Evolutionary conservation across 2,329 filamentous ascomycete species (phyloP).

Genomic region (Coniochaeta prunicola): DNA sequence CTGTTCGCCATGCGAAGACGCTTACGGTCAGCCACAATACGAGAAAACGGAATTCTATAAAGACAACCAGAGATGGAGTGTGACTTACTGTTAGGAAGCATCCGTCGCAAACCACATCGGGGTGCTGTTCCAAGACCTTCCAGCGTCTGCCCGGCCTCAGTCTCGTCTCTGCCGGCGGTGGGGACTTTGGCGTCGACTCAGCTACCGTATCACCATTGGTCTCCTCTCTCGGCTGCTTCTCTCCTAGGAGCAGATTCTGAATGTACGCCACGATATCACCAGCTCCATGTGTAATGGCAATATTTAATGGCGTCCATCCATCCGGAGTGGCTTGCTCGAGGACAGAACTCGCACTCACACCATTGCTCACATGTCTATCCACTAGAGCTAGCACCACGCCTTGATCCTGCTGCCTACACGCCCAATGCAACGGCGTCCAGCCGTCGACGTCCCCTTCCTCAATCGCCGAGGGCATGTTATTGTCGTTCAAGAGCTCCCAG

Average conservation of each 20-base stretch:
- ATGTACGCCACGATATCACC: not conserved
- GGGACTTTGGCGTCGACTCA: not conserved
- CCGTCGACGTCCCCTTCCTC: not conserved
- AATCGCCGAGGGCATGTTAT: not conserved
- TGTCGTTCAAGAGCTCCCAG: not conserved
- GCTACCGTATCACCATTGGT: not conserved
- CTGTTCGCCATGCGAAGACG: no score
- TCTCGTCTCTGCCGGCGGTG: not conserved
- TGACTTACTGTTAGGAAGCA: no score
- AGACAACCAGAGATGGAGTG: no score
- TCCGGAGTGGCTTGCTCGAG: not conserved
- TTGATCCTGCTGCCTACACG: not conserved
- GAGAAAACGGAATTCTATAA: no score
- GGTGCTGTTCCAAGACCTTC: not conserved
- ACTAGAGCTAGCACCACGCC: not conserved
- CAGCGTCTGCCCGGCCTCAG: not conserved
- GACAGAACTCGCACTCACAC: not conserved
- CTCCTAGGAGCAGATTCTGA: not conserved
- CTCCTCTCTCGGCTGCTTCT: not conserved
- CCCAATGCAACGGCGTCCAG: not conserved
- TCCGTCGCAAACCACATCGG: not conserved
- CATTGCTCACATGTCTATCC: no score
- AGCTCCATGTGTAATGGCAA: not conserved
- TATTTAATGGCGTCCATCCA: not conserved
- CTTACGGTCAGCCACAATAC: no score